Base-by-base conservation (phyloP, 371 early-diverging fungal genomes). In the Umbelopsis sp. region DNA sequence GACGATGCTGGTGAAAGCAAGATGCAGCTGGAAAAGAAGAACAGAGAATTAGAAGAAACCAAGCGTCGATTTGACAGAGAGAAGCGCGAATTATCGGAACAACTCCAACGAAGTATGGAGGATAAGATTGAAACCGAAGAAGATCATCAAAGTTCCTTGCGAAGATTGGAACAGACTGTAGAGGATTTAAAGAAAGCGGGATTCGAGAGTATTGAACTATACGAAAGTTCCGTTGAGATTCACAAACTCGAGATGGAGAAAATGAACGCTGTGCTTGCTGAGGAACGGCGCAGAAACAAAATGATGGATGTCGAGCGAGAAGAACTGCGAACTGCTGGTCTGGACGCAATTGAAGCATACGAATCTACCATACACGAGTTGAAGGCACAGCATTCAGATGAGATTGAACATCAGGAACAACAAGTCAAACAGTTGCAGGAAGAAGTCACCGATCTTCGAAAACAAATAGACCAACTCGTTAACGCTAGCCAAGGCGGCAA, bases 191-290 rank as follows among this genome's bases (percentile, higher is more conserved):
- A 83, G 53, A 48, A 69, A 6, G 85, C 85, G 4, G 83, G 87
- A 50, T 80, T 84, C 78, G 87, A 86, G 44, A 82, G 82, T 25
- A 78, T 86, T 10, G 84, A 86, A 29, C 69, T 86, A 7, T 86
- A 86, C 37, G 87, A 86, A 63, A 77, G 74, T 35, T 80, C 82
- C 16, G 80, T 85, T 3, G 78, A 83, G 37, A 66, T 82, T 67
- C 75, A 84, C 68, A 74, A 80, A 16, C 75, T 83, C 11, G 85
- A 83, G 35, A 78, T 80, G 74, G 87, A 84, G 65, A 79, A 78
- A 20, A 72, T 84, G 71, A 76, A 80, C 37, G 77, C 79, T 12
- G 70, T 69, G 46, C 65, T 84, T 12, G 72, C 70, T 16, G 82
- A 84, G 45, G 82, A 80, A 44, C 79, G 76, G 24, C 72, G 77